Evolutionary conservation across 768 basidiomycete genomes (phyloP).

Genomic region (Naganishia vaughanmartiniae): DNA sequence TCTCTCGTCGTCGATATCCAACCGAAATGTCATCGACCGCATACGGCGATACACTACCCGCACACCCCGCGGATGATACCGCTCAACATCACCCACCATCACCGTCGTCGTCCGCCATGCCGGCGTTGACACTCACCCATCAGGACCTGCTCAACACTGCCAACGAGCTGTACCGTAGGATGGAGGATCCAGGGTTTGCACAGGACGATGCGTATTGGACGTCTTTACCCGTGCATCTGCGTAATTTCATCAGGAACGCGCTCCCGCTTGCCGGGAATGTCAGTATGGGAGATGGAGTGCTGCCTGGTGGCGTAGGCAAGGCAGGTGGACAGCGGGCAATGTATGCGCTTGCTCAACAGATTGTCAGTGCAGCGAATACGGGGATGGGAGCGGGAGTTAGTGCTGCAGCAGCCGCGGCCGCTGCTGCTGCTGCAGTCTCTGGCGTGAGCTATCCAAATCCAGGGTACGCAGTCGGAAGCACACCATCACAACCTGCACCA

Average conservation of each 20-base stretch:
- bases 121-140: constrained; percentile 53
- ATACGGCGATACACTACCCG: background rate
- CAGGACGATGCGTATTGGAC: constrained; percentile 70
- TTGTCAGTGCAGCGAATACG: constrained; percentile 52
- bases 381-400: constrained; percentile 49
- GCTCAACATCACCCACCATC: background rate
- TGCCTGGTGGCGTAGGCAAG: constrained; percentile 40
- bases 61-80: background rate
- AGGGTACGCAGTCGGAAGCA: constrained; percentile 31
- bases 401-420: constrained; percentile 46
- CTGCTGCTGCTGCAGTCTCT: background rate
- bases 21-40: constrained; percentile 2
- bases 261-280: constrained; percentile 52
- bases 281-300: constrained; percentile 25
- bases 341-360: constrained; percentile 69
- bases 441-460: constrained; percentile 34
- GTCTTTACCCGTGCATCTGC: constrained; percentile 65
- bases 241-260: constrained; percentile 65
- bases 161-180: constrained; percentile 63
- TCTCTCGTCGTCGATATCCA: background rate
- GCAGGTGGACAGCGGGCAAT: constrained; percentile 61
- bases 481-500: constrained; percentile 3
- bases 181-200: constrained; percentile 55
- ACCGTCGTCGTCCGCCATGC: constrained; percentile 11
- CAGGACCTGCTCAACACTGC: constrained; percentile 64